These are phyloP conservation scores for Thermothelomyces thermophilus DNA, from an alignment of 2,329 filamentous ascomycete genomes.

Conservation along the genomic window DNA sequence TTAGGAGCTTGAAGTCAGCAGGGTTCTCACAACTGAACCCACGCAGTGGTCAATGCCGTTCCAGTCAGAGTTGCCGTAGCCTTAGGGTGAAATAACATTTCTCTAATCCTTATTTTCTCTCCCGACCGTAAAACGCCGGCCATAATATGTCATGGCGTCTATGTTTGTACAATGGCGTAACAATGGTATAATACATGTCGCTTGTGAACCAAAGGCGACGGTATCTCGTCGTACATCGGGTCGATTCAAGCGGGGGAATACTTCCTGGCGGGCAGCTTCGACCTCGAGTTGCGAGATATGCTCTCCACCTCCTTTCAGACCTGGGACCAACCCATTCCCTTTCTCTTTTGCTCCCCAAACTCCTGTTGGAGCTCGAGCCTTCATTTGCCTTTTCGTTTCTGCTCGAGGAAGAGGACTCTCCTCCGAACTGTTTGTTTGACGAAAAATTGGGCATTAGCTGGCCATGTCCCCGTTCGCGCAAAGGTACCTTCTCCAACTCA, in stretches of 20 bases:
- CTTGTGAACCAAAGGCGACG: neutral
- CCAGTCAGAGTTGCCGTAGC: constrained; percentile 2
- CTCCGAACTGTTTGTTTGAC: constrained; percentile 68
- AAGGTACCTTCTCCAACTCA: neutral
- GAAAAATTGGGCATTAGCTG: neutral
- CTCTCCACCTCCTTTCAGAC: neutral
- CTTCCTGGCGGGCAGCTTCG: neutral
- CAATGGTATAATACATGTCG: constrained; percentile 15
- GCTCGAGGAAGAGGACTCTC: constrained; percentile 92
- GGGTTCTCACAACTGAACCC: too few relatives aligned
- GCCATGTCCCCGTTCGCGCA: neutral
- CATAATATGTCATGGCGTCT: constrained; percentile 12
- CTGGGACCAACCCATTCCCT: neutral
- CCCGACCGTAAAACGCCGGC: constrained; percentile 16
- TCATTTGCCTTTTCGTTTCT: constrained; percentile 66
- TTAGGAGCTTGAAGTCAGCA: too few relatives aligned
- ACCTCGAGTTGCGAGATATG: neutral
- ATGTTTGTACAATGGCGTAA: constrained; percentile 14
- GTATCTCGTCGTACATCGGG: neutral
- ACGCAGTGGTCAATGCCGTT: too few relatives aligned
- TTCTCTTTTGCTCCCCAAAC: neutral
- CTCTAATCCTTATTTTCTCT: neutral
- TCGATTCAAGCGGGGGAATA: neutral
- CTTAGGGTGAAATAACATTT: neutral
- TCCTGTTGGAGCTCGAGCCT: neutral